phyloP scores from a whole-genome alignment of 2,329 filamentous ascomycete species.

The Sporothrix mexicana region DNA sequence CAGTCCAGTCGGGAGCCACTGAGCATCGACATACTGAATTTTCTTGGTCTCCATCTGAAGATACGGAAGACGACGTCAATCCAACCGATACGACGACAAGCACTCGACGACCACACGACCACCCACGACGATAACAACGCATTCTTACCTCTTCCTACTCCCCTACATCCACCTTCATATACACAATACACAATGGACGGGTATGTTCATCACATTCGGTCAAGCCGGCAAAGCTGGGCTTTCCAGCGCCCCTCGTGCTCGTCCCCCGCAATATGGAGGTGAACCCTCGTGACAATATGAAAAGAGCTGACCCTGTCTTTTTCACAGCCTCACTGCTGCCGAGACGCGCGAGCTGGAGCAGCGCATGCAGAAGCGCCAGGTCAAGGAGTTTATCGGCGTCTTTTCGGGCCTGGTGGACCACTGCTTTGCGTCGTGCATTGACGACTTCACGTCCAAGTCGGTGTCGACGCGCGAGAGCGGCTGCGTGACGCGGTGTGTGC shows the following conservation, averaged over 20 bases:
- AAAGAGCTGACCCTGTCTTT: conserved; percentile 23
- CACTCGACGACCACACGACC: neutral
- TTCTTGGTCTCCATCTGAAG: conserved; percentile 10
- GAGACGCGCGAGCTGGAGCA: conserved; percentile 81
- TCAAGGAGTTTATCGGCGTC: conserved; percentile 97
- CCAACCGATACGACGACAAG: neutral
- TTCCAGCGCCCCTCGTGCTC: too few relatives aligned
- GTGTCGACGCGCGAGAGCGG: conserved; percentile 85
- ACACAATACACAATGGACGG: conserved; percentile 37
- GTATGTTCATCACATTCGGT: conserved; percentile 34
- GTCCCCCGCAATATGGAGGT: neutral
- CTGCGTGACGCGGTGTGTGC: conserved; percentile 92
- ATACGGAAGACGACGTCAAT: neutral
- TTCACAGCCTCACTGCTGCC: conserved; percentile 34
- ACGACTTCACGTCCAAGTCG: conserved; percentile 98
- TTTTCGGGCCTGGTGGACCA: conserved; percentile 74
- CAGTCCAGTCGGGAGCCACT: too few relatives aligned
- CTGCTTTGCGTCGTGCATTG: conserved; percentile 97
- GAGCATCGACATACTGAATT: conserved; percentile 26
- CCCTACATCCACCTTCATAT: neutral
- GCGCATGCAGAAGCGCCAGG: conserved; percentile 97
- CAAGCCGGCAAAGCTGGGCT: neutral
- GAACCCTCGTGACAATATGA: neutral
- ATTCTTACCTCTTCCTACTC: too few relatives aligned
- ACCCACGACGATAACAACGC: neutral